phyloP scores from a whole-genome alignment of 257 asterid species.

The Przewalskia tangutica region DNA sequence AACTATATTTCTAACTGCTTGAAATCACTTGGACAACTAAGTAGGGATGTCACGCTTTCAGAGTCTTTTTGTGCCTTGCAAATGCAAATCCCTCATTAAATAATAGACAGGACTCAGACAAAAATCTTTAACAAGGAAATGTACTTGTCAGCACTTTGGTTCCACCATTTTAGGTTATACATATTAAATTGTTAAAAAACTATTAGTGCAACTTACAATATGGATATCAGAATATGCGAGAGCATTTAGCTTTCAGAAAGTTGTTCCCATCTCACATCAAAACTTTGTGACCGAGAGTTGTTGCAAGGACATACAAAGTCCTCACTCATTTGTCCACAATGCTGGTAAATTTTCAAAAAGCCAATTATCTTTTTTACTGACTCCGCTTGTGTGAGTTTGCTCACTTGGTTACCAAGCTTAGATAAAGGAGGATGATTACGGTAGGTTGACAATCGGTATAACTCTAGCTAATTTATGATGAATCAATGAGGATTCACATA shows the following conservation, averaged over 20 bases:
- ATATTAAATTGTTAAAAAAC: neutral
- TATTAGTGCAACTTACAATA: neutral
- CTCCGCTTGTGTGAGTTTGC: neutral
- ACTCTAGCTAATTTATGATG: too few relatives aligned
- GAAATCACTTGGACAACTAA: neutral
- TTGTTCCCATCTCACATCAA: too few relatives aligned
- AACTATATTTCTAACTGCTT: neutral
- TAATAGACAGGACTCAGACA: neutral
- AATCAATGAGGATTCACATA: too few relatives aligned
- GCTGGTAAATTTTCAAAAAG: neutral
- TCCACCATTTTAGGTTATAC: neutral
- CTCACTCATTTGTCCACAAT: too few relatives aligned
- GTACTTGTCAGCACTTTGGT: neutral
- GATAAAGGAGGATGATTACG: too few relatives aligned
- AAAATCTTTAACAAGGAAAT: neutral
- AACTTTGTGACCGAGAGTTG: neutral
- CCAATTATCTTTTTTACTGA: neutral
- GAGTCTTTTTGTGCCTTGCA: neutral
- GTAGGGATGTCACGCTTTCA: neutral
- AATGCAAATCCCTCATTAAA: neutral
- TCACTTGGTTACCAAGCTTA: neutral
- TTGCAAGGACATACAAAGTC: neutral
- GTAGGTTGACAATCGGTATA: too few relatives aligned
- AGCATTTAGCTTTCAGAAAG: too few relatives aligned
- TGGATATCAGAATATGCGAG: too few relatives aligned